These are phyloP conservation scores for Pyrenula massariospora DNA, from an alignment of 495 filamentous ascomycete species.

Conservation along the genomic window DNA sequence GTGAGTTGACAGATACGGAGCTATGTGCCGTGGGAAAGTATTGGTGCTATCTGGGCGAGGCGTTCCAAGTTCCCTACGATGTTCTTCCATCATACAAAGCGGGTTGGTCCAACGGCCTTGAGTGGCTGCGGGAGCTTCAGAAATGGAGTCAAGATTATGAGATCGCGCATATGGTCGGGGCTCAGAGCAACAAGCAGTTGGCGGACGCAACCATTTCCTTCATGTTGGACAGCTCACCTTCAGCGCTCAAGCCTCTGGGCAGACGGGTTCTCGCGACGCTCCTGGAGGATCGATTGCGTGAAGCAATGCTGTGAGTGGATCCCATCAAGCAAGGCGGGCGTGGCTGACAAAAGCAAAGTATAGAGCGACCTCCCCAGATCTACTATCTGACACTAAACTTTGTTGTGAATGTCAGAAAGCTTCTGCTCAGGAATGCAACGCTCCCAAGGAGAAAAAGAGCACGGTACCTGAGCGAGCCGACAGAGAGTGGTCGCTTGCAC, in stretches of 20 bases:
- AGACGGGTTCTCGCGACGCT: conserved; percentile 42
- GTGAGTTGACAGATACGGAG: conserved; percentile 26
- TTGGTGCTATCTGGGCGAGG: conserved; percentile 26
- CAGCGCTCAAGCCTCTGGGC: conserved; percentile 30
- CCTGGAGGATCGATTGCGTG: conserved; percentile 51
- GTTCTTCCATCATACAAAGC: conserved; percentile 8
- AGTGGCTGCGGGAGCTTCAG: conserved; percentile 37
- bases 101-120: conserved; percentile 40
- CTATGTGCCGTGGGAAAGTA: conserved; percentile 27
- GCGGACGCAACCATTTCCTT: conserved; percentile 46
- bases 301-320: conserved; percentile 47
- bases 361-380: not conserved
- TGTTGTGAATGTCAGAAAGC: not conserved
- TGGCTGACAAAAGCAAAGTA: too few relatives aligned
- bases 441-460: not conserved
- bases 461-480: conserved; percentile 5
- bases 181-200: conserved; percentile 33
- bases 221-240: conserved; percentile 46
- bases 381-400: not conserved
- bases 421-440: not conserved
- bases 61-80: conserved; percentile 26
- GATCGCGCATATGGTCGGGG: conserved; percentile 42
- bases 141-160: conserved; percentile 40
- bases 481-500: conserved; percentile 20
- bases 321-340: too few relatives aligned